A percentile compares a stretch with the other conserved stretches of the same genome.
phyloP scores from a whole-genome alignment of 139 green algal genomes.

The Prasinococcaceae sp. region DNA sequence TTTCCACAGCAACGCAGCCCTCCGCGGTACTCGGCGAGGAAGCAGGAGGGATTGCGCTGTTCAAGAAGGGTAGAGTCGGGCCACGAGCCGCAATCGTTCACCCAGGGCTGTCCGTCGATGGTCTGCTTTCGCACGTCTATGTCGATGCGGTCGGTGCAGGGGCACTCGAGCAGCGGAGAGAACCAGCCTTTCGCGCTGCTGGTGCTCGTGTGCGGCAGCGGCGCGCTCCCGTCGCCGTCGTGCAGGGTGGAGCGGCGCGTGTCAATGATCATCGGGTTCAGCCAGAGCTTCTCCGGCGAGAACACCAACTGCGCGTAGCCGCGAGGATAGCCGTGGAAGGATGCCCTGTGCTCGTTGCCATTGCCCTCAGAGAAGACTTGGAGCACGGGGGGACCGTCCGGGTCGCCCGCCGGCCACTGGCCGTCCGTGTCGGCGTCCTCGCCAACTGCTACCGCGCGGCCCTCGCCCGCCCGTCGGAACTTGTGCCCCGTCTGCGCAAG shows the following conservation, averaged over 20 bases:
- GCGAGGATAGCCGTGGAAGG: neutral
- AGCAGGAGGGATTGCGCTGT: too few species aligned
- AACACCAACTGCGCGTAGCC: neutral
- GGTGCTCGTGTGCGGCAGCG: too few species aligned
- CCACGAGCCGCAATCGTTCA: too few species aligned
- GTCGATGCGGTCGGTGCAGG: neutral
- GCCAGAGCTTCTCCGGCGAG: neutral
- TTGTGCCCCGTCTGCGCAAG: neutral
- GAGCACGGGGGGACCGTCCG: neutral
- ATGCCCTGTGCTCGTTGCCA: neutral
- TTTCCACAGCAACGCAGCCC: too few species aligned
- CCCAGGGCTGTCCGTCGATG: too few species aligned
- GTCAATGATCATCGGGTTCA: neutral
- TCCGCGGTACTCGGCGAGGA: too few species aligned
- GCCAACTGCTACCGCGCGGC: neutral
- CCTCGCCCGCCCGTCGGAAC: neutral
- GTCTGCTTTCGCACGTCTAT: too few species aligned
- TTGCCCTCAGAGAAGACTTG: neutral
- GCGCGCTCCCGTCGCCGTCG: too few species aligned
- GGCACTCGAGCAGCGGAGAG: neutral
- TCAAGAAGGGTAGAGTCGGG: too few species aligned
- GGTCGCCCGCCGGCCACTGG: neutral
- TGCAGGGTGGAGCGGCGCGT: neutral
- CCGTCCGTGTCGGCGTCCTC: neutral
- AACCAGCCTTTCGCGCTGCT: too few species aligned